Percentiles rank a stretch among this genome's conserved stretches.
Conservation (phyloP, 176 grass and related monocot species). For the Poa pratensis region DNA sequence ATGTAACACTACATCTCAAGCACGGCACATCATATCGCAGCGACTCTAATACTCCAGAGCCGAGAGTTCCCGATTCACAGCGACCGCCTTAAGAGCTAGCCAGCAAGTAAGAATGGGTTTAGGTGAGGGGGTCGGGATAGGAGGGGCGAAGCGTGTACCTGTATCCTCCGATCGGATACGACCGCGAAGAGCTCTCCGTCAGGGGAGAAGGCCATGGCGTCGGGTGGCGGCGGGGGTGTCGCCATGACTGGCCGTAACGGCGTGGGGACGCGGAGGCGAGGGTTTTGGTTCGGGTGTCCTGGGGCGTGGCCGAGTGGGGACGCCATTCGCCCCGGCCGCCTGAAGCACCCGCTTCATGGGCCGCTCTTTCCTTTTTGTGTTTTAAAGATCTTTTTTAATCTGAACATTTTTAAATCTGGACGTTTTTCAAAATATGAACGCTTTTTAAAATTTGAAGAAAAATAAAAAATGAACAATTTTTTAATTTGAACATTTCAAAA, state of each 20-base stretch:
- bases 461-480: too few species aligned
- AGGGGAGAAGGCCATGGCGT: neutral
- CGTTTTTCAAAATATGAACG: too few species aligned
- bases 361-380: too few species aligned
- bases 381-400: too few species aligned
- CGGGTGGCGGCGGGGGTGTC: neutral
- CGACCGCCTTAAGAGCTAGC: neutral
- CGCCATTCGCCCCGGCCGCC: too few species aligned
- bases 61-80: neutral
- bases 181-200: slow-evolving; percentile 30
- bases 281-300: neutral
- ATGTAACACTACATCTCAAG: neutral
- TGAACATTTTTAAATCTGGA: too few species aligned
- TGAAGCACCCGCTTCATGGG: too few species aligned
- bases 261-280: neutral
- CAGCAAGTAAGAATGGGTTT: slow-evolving; percentile 19
- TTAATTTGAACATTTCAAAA: too few species aligned
- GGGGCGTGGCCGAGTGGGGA: too few species aligned
- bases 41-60: neutral
- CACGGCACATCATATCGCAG: neutral
- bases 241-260: slow-evolving; percentile 24
- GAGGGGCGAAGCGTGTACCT: slow-evolving; percentile 19
- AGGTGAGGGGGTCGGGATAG: neutral
- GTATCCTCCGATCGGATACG: slow-evolving; percentile 11
- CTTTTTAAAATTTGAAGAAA: too few species aligned